Evolutionary conservation across 2,329 filamentous ascomycete genomes (phyloP).

Genomic region (Aspergillus piperis): DNA sequence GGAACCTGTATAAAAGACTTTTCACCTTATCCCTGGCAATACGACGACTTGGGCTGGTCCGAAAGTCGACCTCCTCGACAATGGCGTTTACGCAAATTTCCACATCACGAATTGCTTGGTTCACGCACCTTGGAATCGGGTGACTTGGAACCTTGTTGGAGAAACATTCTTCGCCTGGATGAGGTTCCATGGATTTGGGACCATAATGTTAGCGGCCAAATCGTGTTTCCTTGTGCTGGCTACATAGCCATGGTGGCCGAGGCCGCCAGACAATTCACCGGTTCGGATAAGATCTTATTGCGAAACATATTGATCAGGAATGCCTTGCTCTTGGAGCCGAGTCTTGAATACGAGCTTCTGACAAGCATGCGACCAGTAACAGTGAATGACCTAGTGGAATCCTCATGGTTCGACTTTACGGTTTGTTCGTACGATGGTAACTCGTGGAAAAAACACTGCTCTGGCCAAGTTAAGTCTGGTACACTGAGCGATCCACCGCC

Average conservation of each 20-base stretch:
- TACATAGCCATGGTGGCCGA: slow-evolving; percentile 15
- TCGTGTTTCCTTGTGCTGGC: slow-evolving; percentile 11
- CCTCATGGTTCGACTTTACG: slow-evolving; percentile 17
- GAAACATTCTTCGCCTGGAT: slow-evolving; percentile 42
- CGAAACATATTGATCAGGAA: background rate
- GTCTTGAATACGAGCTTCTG: slow-evolving; percentile 14
- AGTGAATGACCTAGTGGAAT: slow-evolving; percentile 8
- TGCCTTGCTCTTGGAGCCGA: slow-evolving; percentile 1
- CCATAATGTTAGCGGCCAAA: slow-evolving; percentile 9
- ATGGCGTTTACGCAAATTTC: slow-evolving; percentile 26
- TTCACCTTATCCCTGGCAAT: slow-evolving; percentile 48
- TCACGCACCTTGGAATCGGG: slow-evolving; percentile 17
- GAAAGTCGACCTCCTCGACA: slow-evolving; percentile 31
- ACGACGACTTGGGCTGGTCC: slow-evolving; percentile 41
- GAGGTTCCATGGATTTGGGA: slow-evolving; percentile 17
- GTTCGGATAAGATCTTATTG: background rate
- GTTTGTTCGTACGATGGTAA: slow-evolving; percentile 9
- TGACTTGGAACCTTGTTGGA: slow-evolving; percentile 43
- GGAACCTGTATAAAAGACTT: slow-evolving; percentile 25
- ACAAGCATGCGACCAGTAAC: slow-evolving; percentile 12
- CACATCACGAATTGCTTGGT: slow-evolving; percentile 30
- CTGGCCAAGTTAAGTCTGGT: slow-evolving; percentile 10
- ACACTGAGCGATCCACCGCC: no score
- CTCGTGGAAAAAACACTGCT: slow-evolving; percentile 12
- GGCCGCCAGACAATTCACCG: slow-evolving; percentile 12